Base-by-base conservation (phyloP, 2,329 filamentous ascomycete genomes). In the Xylaria sp. region DNA sequence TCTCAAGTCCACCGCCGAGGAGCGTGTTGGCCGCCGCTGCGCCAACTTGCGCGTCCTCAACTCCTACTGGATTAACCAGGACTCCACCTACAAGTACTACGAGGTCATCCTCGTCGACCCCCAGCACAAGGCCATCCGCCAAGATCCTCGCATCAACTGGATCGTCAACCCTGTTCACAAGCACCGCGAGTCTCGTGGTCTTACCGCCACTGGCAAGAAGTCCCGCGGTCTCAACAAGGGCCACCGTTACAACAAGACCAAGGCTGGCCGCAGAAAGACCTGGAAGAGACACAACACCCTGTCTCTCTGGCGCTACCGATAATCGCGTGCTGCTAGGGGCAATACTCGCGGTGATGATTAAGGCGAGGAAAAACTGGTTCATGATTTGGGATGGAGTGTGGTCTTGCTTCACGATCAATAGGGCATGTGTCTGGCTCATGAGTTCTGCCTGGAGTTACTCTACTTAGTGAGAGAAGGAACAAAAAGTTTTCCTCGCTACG, bases 41-140 rank as follows among this genome's bases (percentile, higher is more conserved):
- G 94, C 94, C 87, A 99, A 99, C 89, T 87, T 99, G 85, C 94
- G 96, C 83, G 96, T 99, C 82, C 92, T 99, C 82, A 99, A 99
- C 93, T 98, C 95, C 75, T 99, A 99, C 94, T 99, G 97, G 97
- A 94, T 99, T 90, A 99, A 99, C 93, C 94, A 98, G 90, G 96
- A 99, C 89, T 98, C 94, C 72, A 99, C 96, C 86, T 99, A 98
- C 93, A 99, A 99, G 91, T 99, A 99, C 93, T 99, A 90, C 89
- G 96, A 99, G 88, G 91, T 98, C 86, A 98, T 99, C 89, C 93
- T 98, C 82, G 95, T 99, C 83, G 96, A 99, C 89, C 96, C 96
- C 84, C 93, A 97, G 89, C 96, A 99, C 93, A 98, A 98, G 91
- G 96, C 96, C 82, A 99, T 99, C 90, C 96, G 96, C 86, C 93